A percentile compares a stretch with the other conserved stretches of the same genome.
Evolutionary conservation across 2,329 filamentous ascomycete species (phyloP).

Genomic region (Hysterium pulicare): DNA sequence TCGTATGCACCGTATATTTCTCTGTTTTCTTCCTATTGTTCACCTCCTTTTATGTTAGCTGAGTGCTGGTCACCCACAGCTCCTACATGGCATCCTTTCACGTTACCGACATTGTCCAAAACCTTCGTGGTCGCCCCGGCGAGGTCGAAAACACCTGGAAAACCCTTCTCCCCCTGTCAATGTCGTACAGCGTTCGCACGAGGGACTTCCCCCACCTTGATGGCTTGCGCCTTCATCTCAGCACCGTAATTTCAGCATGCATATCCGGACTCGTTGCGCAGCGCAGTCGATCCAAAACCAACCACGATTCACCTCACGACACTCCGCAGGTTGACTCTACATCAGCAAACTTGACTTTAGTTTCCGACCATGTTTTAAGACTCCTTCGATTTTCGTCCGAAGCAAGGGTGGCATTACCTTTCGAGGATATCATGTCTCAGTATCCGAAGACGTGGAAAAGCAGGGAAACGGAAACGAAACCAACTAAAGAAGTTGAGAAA

Average conservation of each 20-base stretch:
- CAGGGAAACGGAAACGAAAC: constrained; percentile 18
- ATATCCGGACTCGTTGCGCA: constrained; percentile 34
- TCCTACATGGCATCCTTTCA: constrained; percentile 39
- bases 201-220: constrained; percentile 36
- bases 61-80: constrained; percentile 20
- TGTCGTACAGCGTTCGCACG: constrained; percentile 29
- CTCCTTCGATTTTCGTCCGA: constrained; percentile 25
- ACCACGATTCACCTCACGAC: constrained; percentile 28
- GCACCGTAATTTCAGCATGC: constrained; percentile 37
- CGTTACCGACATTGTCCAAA: constrained; percentile 27
- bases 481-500: constrained; percentile 28
- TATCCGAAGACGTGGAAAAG: constrained; percentile 40
- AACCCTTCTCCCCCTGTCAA: constrained; percentile 33
- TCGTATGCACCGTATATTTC: too few species aligned
- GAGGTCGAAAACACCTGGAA: constrained; percentile 37
- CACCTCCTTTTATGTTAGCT: neutral
- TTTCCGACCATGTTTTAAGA: constrained; percentile 26
- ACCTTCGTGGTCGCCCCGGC: constrained; percentile 26
- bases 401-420: constrained; percentile 22
- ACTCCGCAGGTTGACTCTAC: constrained; percentile 18
- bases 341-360: constrained; percentile 24
- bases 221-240: constrained; percentile 41
- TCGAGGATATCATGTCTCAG: constrained; percentile 33
- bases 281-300: constrained; percentile 17
- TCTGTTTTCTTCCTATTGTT: neutral